These are phyloP conservation scores for Syzygium aromaticum DNA, from an alignment of 345 rosid species.

Conservation along the genomic window DNA sequence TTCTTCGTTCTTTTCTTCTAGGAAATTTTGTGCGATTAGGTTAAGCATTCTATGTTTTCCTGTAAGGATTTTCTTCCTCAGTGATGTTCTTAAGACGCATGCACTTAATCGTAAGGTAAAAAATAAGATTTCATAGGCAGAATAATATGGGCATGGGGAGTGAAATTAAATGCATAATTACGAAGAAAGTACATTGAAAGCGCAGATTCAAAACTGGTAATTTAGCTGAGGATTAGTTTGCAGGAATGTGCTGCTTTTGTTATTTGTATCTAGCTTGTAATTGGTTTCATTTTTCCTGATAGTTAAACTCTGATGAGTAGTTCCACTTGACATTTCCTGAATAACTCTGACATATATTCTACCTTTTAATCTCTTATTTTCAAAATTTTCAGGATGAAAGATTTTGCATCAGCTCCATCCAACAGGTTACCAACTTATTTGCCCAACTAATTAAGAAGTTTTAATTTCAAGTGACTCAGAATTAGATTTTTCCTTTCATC, in stretches of 20 bases:
- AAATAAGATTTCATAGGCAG: neutral
- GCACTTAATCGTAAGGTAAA: neutral
- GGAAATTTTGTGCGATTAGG: neutral
- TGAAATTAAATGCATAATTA: neutral
- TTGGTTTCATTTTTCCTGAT: neutral
- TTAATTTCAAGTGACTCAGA: neutral
- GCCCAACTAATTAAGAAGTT: neutral
- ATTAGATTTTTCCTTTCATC: neutral
- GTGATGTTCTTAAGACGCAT: neutral
- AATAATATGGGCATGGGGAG: neutral
- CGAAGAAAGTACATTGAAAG: neutral
- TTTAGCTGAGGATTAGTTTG: neutral
- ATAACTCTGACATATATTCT: neutral
- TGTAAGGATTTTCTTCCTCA: neutral
- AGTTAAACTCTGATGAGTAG: neutral
- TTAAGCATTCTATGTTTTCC: neutral
- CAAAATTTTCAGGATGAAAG: slow-evolving; percentile 44
- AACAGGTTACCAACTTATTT: slow-evolving; percentile 47
- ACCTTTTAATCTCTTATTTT: neutral
- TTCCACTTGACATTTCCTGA: neutral
- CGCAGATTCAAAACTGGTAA: neutral
- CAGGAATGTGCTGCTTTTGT: neutral
- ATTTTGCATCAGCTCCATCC: slow-evolving; percentile 54
- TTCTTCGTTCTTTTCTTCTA: neutral
- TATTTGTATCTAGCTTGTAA: neutral